These are phyloP conservation scores for Mucor plumbeus DNA, from an alignment of 371 early-diverging fungal genomes.

Conservation along the genomic window DNA sequence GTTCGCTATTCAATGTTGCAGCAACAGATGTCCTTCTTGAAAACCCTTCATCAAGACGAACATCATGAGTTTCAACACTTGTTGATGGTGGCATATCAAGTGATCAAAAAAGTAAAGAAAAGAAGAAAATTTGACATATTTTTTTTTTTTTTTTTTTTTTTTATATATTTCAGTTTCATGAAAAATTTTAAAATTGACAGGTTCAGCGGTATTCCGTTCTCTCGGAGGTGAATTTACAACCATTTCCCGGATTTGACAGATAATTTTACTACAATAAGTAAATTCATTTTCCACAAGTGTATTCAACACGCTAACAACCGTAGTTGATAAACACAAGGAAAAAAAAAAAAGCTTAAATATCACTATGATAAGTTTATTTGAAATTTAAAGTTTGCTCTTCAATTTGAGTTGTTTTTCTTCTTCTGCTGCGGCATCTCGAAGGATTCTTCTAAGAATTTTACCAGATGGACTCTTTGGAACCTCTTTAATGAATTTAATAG, in stretches of 20 bases:
- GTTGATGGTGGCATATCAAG: background rate
- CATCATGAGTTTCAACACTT: background rate
- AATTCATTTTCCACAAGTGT: no score
- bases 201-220: background rate
- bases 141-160: background rate
- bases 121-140: background rate
- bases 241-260: no score
- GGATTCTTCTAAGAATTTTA: conserved; percentile 71
- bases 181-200: background rate
- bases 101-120: background rate
- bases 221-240: background rate
- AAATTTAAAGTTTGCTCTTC: conserved; percentile 37
- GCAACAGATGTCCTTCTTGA: conserved; percentile 11
- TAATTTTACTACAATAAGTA: no score
- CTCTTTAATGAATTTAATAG: conserved; percentile 71
- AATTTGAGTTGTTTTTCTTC: conserved; percentile 9
- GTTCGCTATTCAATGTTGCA: conserved; percentile 2
- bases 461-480: conserved; percentile 81
- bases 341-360: background rate
- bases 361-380: background rate
- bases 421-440: conserved; percentile 32
- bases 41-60: background rate
- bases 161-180: conserved; percentile 1
- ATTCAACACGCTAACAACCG: no score
- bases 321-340: no score